Evolutionary conservation across 1,284 basidiomycete species (phyloP).

Genomic region (Psilocybe mexicana): DNA sequence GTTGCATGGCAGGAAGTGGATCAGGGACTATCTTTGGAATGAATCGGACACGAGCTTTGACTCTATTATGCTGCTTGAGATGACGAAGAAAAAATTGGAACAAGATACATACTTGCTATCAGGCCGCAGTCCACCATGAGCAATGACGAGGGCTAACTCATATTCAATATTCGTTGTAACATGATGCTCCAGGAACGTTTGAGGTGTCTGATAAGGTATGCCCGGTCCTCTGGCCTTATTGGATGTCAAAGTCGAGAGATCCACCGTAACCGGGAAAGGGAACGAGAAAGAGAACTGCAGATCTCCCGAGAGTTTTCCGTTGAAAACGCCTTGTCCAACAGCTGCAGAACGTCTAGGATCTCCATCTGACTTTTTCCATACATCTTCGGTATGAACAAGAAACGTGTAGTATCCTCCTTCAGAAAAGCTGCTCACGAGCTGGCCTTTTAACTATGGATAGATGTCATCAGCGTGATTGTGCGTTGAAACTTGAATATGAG

Average conservation of each 20-base stretch:
- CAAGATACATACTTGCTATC: slow-evolving; percentile 25
- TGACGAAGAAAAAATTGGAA: background rate
- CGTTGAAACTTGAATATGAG: background rate
- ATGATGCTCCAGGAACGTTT: slow-evolving; percentile 32
- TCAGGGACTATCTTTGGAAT: slow-evolving; percentile 14
- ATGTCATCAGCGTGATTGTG: background rate
- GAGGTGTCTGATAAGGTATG: slow-evolving; percentile 24
- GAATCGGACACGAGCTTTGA: slow-evolving; percentile 7
- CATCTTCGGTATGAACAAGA: slow-evolving; percentile 17
- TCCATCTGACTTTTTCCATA: slow-evolving; percentile 22
- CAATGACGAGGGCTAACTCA: slow-evolving; percentile 28
- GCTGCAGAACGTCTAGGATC: slow-evolving; percentile 9
- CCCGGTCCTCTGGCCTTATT: background rate
- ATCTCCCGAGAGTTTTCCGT: slow-evolving; percentile 28
- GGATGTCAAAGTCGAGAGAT: slow-evolving; percentile 10
- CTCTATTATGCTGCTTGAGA: background rate
- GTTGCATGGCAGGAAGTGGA: slow-evolving; percentile 13
- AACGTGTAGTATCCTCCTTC: slow-evolving; percentile 20
- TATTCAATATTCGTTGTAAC: slow-evolving; percentile 30
- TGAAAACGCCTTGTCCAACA: slow-evolving; percentile 7
- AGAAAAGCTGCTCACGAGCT: slow-evolving; percentile 17
- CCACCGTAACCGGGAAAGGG: slow-evolving; percentile 24
- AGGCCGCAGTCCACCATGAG: slow-evolving; percentile 26
- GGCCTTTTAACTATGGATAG: slow-evolving; percentile 20
- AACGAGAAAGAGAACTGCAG: slow-evolving; percentile 33